These are phyloP conservation scores for Cyberlindnera subsufficiens DNA, from an alignment of 805 yeast genomes.

Conservation along the genomic window DNA sequence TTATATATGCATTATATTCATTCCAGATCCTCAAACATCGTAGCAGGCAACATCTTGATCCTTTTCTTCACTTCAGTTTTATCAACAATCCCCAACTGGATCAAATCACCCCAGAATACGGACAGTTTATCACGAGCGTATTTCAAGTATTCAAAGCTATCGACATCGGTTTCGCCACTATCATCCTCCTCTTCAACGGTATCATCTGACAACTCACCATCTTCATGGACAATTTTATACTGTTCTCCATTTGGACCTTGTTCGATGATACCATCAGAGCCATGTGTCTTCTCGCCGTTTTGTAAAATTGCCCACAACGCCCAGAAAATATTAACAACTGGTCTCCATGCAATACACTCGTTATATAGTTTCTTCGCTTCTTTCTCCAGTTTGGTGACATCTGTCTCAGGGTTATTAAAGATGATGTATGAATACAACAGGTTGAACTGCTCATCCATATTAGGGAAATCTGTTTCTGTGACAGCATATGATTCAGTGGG, in stretches of 20 bases:
- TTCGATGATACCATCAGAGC: slow-evolving; percentile 26
- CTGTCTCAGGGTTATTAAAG: slow-evolving; percentile 8
- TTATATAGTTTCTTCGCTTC: slow-evolving; percentile 50
- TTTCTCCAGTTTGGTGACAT: slow-evolving; percentile 30
- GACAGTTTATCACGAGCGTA: slow-evolving; percentile 74
- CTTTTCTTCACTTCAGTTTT: slow-evolving; percentile 25
- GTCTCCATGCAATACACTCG: slow-evolving; percentile 73
- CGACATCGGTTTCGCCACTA: slow-evolving; percentile 34
- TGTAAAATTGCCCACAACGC: slow-evolving; percentile 89
- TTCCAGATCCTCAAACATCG: slow-evolving; percentile 11
- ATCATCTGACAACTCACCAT: slow-evolving; percentile 17
- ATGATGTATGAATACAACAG: slow-evolving; percentile 60
- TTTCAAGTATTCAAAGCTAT: slow-evolving; percentile 70
- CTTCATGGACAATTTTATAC: slow-evolving; percentile 29
- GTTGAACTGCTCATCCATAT: slow-evolving; percentile 58
- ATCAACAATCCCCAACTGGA: slow-evolving; percentile 50
- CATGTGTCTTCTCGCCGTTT: slow-evolving; percentile 36
- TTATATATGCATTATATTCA: no score
- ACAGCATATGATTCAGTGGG: slow-evolving; percentile 40
- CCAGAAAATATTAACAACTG: slow-evolving; percentile 78
- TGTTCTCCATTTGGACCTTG: slow-evolving; percentile 54
- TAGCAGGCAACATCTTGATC: slow-evolving; percentile 29
- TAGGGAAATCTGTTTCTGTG: slow-evolving; percentile 56
- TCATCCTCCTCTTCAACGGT: slow-evolving; percentile 25
- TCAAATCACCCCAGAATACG: slow-evolving; percentile 68